Percentiles rank a stretch among this genome's conserved stretches.
Evolutionary conservation across 345 rosid genomes (phyloP).

Genomic region (Laguncularia racemosa): DNA sequence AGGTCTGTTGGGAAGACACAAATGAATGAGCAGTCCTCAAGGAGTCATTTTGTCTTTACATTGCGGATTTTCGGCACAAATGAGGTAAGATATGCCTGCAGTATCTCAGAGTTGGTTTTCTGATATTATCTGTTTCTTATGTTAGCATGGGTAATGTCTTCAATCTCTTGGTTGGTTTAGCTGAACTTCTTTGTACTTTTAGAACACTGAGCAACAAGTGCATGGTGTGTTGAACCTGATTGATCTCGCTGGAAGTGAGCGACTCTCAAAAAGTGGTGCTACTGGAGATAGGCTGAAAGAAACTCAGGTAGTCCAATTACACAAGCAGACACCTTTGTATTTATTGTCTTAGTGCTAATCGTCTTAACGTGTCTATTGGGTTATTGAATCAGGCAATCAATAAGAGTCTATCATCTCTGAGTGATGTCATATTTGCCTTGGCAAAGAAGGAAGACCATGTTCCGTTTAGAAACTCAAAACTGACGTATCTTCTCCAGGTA

Average conservation of each 20-base stretch:
- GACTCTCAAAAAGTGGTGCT: slow-evolving; percentile 83
- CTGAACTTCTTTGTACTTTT: slow-evolving; percentile 12
- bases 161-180: slow-evolving; percentile 3
- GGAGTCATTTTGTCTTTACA: slow-evolving; percentile 87
- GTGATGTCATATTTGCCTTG: slow-evolving; percentile 85
- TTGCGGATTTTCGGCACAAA: slow-evolving; percentile 74
- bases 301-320: slow-evolving; percentile 54
- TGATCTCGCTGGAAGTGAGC: slow-evolving; percentile 96
- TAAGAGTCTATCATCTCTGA: slow-evolving; percentile 73
- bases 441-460: slow-evolving; percentile 95
- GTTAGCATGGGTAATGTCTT: background rate
- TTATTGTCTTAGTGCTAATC: background rate
- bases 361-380: background rate
- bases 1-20: slow-evolving; percentile 91
- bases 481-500: slow-evolving; percentile 95
- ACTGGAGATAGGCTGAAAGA: slow-evolving; percentile 92
- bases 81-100: slow-evolving; percentile 36
- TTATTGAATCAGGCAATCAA: slow-evolving; percentile 65
- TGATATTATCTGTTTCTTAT: background rate
- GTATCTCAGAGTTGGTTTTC: background rate
- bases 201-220: slow-evolving; percentile 89
- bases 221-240: slow-evolving; percentile 90
- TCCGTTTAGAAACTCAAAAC: slow-evolving; percentile 86
- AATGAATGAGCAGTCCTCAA: slow-evolving; percentile 81
- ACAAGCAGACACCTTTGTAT: background rate